Conservation (phyloP, 2,329 filamentous ascomycete species). For the Pyrenochaeta sp. region DNA sequence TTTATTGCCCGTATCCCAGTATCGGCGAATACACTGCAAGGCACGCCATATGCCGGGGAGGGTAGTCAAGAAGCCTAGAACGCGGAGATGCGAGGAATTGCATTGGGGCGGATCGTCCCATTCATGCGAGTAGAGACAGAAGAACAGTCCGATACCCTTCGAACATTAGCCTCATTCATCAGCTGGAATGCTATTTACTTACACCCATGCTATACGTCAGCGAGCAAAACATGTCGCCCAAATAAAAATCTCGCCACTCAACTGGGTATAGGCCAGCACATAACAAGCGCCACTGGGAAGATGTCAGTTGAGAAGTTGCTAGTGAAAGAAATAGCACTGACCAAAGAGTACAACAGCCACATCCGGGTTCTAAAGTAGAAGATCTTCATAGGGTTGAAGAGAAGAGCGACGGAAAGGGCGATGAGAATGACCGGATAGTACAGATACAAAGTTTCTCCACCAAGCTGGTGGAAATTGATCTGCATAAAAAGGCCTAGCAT, state of each 20-base stretch:
- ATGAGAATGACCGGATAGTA: constrained; percentile 89
- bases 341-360: constrained; percentile 91
- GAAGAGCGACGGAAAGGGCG: constrained; percentile 68
- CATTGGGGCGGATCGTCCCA: constrained; percentile 80
- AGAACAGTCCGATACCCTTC: constrained; percentile 87
- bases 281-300: constrained; percentile 76
- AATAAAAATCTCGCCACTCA: constrained; percentile 96
- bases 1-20: constrained; percentile 81
- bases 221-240: constrained; percentile 97
- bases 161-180: constrained; percentile 3
- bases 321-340: constrained; percentile 54
- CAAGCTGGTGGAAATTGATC: constrained; percentile 82
- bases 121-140: constrained; percentile 83
- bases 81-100: constrained; percentile 83
- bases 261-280: constrained; percentile 89
- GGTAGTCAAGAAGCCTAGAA: constrained; percentile 84
- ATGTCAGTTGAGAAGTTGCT: constrained; percentile 35
- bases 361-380: constrained; percentile 78
- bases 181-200: too few species aligned
- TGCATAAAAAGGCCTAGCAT: constrained; percentile 81
- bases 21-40: constrained; percentile 89
- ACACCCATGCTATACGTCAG: constrained; percentile 88
- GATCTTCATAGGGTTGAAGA: constrained; percentile 78
- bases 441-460: constrained; percentile 72
- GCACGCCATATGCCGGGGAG: constrained; percentile 90